A percentile compares a stretch with the other conserved stretches of the same genome.
Conservation (phyloP, 2,329 filamentous ascomycete genomes). For the Fusarium penzigii region DNA sequence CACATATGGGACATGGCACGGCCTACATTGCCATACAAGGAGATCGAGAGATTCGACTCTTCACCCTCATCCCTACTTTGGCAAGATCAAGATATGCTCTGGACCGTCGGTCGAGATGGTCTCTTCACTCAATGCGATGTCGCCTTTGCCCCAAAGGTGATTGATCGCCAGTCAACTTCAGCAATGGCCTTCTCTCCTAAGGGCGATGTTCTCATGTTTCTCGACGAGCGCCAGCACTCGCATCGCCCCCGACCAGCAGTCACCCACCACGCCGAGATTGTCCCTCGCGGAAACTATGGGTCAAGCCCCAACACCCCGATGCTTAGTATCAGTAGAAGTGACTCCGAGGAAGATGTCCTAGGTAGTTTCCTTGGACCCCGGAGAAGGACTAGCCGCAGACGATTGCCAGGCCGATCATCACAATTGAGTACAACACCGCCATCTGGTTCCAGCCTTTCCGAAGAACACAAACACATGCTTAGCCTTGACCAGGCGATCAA, state of each 20-base stretch:
- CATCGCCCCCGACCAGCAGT: slow-evolving; percentile 44
- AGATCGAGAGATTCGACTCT: slow-evolving; percentile 60
- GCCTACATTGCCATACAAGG: slow-evolving; percentile 66
- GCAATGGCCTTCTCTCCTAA: slow-evolving; percentile 60
- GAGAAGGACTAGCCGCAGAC: slow-evolving; percentile 41
- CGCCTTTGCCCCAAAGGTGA: slow-evolving; percentile 61
- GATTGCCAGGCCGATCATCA: slow-evolving; percentile 46
- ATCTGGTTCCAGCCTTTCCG: slow-evolving; percentile 34
- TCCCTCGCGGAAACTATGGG: slow-evolving; percentile 45
- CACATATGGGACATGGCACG: slow-evolving; percentile 71
- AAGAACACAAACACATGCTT: slow-evolving; percentile 45
- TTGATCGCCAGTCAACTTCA: slow-evolving; percentile 64
- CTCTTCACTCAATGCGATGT: slow-evolving; percentile 66
- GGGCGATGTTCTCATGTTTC: slow-evolving; percentile 61
- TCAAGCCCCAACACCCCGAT: slow-evolving; percentile 51
- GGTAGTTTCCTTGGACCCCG: slow-evolving; percentile 59
- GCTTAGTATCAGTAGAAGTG: slow-evolving; percentile 60
- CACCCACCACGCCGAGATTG: slow-evolving; percentile 35
- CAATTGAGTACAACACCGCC: slow-evolving; percentile 58
- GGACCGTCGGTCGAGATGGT: slow-evolving; percentile 65
- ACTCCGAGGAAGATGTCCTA: slow-evolving; percentile 66
- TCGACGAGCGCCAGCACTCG: slow-evolving; percentile 57
- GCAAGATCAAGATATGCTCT: slow-evolving; percentile 65
- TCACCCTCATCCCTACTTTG: slow-evolving; percentile 62
- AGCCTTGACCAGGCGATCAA: slow-evolving; percentile 60